phyloP scores from a whole-genome alignment of 1,139 yeast genomes.

The Schwanniomyces etchellsii region DNA sequence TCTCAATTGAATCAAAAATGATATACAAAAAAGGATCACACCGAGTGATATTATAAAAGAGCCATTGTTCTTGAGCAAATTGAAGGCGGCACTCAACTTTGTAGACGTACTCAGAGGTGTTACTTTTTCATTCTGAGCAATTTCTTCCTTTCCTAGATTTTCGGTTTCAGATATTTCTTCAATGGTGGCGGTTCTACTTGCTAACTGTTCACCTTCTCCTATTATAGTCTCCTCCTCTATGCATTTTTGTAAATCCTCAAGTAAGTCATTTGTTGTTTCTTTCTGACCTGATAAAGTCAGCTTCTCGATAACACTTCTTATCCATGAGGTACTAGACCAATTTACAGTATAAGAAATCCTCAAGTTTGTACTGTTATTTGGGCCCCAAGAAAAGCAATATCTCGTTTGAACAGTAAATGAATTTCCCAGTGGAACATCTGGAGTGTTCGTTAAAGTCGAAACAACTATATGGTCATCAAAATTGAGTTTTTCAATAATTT shows the following conservation, averaged over 20 bases:
- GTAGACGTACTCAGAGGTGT: background rate
- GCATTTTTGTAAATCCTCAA: conserved; percentile 25
- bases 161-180: background rate
- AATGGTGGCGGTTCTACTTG: too few relatives aligned
- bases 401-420: conserved; percentile 48
- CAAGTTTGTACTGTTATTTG: conserved; percentile 33
- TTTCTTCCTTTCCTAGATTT: background rate
- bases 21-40: conserved; percentile 15
- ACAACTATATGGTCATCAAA: conserved; percentile 32
- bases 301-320: conserved; percentile 49
- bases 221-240: conserved; percentile 10
- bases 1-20: conserved; percentile 19
- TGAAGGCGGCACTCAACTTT: too few relatives aligned
- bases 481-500: conserved; percentile 37
- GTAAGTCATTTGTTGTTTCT: conserved; percentile 29
- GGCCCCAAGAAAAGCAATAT: conserved; percentile 45
- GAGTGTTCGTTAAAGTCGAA: conserved; percentile 39
- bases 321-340: conserved; percentile 57
- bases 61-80: background rate
- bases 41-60: background rate
- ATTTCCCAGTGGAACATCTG: conserved; percentile 58
- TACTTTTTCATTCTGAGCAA: background rate
- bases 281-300: conserved; percentile 45
- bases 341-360: conserved; percentile 39
- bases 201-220: background rate